phyloP scores from a whole-genome alignment of 345 rosid genomes.

The Camelina sativa region DNA sequence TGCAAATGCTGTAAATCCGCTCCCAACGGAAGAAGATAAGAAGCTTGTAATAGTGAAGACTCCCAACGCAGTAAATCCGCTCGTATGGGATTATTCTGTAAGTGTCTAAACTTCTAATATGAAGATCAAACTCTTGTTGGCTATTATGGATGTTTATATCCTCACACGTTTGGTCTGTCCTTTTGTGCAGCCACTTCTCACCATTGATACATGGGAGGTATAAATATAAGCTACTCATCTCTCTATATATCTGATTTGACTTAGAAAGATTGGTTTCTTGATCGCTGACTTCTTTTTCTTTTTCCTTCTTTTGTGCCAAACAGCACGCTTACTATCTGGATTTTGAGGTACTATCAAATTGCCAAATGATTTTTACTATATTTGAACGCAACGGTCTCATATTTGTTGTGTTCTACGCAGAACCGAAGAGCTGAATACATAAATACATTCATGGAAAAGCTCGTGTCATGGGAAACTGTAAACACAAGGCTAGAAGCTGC shows the following conservation, averaged over 20 bases:
- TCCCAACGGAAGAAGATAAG: conserved; percentile 72
- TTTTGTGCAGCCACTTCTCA: conserved; percentile 82
- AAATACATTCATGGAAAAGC: conserved; percentile 70
- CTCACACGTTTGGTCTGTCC: conserved; percentile 28
- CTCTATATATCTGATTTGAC: background rate
- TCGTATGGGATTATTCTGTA: conserved; percentile 87
- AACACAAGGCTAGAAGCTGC: conserved; percentile 72
- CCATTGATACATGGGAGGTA: conserved; percentile 99
- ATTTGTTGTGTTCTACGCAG: conserved; percentile 46
- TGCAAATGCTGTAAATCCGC: conserved; percentile 71
- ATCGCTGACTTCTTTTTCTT: conserved; percentile 18
- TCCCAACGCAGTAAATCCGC: conserved; percentile 94
- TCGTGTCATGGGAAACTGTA: conserved; percentile 93
- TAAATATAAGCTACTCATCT: background rate
- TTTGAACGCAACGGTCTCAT: background rate
- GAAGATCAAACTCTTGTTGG: conserved; percentile 4
- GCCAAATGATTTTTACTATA: conserved; percentile 10
- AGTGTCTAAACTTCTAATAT: conserved; percentile 37
- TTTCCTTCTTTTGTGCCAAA: conserved; percentile 19
- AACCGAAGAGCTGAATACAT: conserved; percentile 72
- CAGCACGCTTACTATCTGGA: conserved; percentile 98
- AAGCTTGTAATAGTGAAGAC: conserved; percentile 83
- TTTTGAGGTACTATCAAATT: conserved; percentile 63
- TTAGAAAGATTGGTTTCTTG: conserved; percentile 21
- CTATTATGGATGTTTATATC: conserved; percentile 2